phyloP scores from a whole-genome alignment of 352 stramenopile species.

The Phytophthora fragariaefolia region DNA sequence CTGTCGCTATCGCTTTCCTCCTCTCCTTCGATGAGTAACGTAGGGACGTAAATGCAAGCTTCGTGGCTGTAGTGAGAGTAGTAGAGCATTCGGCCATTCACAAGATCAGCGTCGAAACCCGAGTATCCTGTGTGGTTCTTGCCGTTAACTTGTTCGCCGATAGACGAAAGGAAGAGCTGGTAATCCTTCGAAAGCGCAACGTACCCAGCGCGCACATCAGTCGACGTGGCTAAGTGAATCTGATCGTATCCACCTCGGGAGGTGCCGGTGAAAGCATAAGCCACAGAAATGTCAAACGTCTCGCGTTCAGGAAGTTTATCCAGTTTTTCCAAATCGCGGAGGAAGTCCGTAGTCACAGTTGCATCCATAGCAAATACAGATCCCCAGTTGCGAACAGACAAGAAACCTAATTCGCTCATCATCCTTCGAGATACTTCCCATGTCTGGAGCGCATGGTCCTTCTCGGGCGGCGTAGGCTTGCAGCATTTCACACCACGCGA shows the following conservation, averaged over 20 bases:
- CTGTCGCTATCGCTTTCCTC: conserved; percentile 39
- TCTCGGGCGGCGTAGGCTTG: conserved; percentile 53
- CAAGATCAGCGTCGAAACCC: conserved; percentile 48
- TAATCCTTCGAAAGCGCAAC: conserved; percentile 69
- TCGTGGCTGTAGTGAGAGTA: conserved; percentile 84
- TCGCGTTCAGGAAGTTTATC: conserved; percentile 82
- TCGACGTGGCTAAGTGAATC: conserved; percentile 67
- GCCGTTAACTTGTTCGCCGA: conserved; percentile 68
- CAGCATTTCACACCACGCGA: conserved; percentile 31
- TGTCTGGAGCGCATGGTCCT: conserved; percentile 64
- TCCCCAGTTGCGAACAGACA: conserved; percentile 87
- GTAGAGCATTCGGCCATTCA: conserved; percentile 64
- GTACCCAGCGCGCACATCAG: conserved; percentile 49
- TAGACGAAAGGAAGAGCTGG: conserved; percentile 66
- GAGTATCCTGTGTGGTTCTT: conserved; percentile 54
- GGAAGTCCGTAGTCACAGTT: conserved; percentile 49
- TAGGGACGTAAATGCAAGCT: conserved; percentile 85
- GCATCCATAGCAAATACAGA: conserved; percentile 84
- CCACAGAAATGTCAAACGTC: conserved; percentile 84
- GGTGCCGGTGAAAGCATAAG: conserved; percentile 68
- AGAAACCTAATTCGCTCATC: conserved; percentile 85
- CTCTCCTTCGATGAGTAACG: conserved; percentile 57
- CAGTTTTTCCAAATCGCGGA: conserved; percentile 69
- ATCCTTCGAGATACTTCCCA: conserved; percentile 83
- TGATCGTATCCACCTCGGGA: conserved; percentile 83